These are phyloP conservation scores for Peterozyma toletana DNA, from an alignment of 805 yeast genomes.

Conservation along the genomic window DNA sequence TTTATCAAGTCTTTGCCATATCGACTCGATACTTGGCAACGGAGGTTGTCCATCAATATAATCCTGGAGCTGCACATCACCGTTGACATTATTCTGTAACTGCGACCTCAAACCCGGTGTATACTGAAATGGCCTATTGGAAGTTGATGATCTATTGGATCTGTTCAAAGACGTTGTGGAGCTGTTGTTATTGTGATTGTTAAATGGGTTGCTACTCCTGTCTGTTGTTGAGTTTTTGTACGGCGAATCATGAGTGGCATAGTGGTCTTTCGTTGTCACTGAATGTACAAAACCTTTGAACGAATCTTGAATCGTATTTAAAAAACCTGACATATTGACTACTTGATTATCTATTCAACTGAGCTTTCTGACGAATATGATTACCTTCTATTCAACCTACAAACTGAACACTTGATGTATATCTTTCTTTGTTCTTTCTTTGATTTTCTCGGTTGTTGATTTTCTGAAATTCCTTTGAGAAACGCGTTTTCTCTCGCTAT, in stretches of 20 bases:
- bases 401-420: too few species aligned
- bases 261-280: slow-evolving; percentile 52
- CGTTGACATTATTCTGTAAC: slow-evolving; percentile 31
- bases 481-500: too few species aligned
- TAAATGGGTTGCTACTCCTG: not conserved
- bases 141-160: slow-evolving; percentile 31
- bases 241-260: slow-evolving; percentile 44
- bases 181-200: slow-evolving; percentile 21
- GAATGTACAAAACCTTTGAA: slow-evolving; percentile 31
- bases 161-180: slow-evolving; percentile 28
- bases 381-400: too few species aligned
- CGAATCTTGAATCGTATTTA: slow-evolving; percentile 23
- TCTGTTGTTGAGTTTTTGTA: slow-evolving; percentile 17
- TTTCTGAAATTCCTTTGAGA: too few species aligned
- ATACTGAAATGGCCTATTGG: slow-evolving; percentile 34
- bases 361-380: too few species aligned
- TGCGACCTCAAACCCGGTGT: slow-evolving; percentile 32
- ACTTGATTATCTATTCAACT: too few species aligned
- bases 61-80: slow-evolving; percentile 50
- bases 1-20: slow-evolving; percentile 85
- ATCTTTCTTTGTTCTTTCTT: too few species aligned
- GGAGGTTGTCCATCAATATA: slow-evolving; percentile 40
- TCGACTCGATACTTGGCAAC: slow-evolving; percentile 58
- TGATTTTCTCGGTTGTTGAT: too few species aligned
- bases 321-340: slow-evolving; percentile 11